Evolutionary conservation across 352 stramenopile species (phyloP).

Genomic region (Globisporangium radiosum): DNA sequence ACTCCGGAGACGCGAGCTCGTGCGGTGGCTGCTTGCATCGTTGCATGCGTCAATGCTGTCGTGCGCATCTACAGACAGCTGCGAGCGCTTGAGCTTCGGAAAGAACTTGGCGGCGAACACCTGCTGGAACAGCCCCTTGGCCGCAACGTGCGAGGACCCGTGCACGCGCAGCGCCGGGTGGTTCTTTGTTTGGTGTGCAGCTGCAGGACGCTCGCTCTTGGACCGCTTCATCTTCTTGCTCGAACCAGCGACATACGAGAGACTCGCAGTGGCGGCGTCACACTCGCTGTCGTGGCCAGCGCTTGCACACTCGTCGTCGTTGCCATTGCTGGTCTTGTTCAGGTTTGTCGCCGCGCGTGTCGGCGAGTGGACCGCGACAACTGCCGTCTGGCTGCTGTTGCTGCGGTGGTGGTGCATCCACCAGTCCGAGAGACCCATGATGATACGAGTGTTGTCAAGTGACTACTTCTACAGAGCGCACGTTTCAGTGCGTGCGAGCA

Average conservation of each 20-base stretch:
- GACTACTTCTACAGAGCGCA: no score
- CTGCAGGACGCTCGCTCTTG: conserved; percentile 10
- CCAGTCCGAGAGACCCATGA: conserved; percentile 13
- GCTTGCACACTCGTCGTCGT: neutral
- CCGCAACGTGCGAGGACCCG: conserved; percentile 3
- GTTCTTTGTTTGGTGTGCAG: neutral
- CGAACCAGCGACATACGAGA: neutral
- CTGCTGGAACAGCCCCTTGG: conserved; percentile 10
- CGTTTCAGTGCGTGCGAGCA: conserved; percentile 1
- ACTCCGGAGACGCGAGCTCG: conserved; percentile 6
- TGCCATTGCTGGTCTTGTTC: neutral
- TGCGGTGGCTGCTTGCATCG: neutral
- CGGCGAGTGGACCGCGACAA: conserved; percentile 1
- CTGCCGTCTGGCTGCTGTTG: neutral
- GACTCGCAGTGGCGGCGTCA: neutral
- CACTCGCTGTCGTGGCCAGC: no score
- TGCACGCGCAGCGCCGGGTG: conserved; percentile 5
- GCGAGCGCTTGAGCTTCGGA: conserved; percentile 4
- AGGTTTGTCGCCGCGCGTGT: conserved; percentile 3
- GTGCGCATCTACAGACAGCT: conserved; percentile 3
- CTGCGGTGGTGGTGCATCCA: conserved; percentile 4
- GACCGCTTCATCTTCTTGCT: conserved; percentile 6
- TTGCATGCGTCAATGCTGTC: neutral
- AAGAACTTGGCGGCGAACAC: conserved; percentile 10
- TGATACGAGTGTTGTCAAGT: neutral